Evolutionary conservation across 768 basidiomycete species (phyloP).

Genomic region (Naganishia vaughanmartiniae): DNA sequence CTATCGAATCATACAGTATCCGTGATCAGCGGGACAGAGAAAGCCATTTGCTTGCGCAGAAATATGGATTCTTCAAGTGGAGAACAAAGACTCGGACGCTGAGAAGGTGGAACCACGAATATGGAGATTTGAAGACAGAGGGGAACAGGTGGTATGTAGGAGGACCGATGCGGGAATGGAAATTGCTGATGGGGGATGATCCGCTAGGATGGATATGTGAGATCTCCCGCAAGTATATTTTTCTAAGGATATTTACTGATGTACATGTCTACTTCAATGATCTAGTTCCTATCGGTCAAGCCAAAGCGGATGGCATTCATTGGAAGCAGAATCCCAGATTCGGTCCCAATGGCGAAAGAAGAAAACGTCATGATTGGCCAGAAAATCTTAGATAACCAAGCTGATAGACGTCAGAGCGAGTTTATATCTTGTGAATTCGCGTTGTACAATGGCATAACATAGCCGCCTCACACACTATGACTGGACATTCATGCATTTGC

Average conservation of each 20-base stretch:
- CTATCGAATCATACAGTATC: conserved; percentile 70
- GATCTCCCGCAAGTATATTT: conserved; percentile 44
- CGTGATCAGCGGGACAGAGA: conserved; percentile 68
- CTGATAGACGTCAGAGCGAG: background rate
- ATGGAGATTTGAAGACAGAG: conserved; percentile 71
- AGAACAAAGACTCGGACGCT: conserved; percentile 39
- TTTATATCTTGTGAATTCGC: background rate
- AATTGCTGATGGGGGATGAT: conserved; percentile 72
- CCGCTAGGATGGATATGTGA: conserved; percentile 75
- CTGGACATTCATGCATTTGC: background rate
- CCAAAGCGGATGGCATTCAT: conserved; percentile 47
- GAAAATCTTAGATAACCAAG: conserved; percentile 8
- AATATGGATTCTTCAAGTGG: conserved; percentile 61
- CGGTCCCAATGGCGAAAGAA: conserved; percentile 50
- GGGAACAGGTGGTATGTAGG: conserved; percentile 87
- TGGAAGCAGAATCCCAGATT: conserved; percentile 48
- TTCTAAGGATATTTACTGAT: background rate
- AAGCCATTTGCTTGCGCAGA: conserved; percentile 56
- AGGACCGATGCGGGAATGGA: conserved; percentile 62
- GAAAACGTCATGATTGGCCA: conserved; percentile 48
- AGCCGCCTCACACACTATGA: background rate
- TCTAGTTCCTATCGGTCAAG: conserved; percentile 46
- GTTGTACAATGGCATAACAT: conserved; percentile 9
- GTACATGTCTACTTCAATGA: background rate
- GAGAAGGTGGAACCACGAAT: conserved; percentile 70